Evolutionary conservation across 192 early-diverging fungal species (phyloP), one percentile per base, ranked within the genome.

Genomic region (Phycomyces nitens): DNA sequence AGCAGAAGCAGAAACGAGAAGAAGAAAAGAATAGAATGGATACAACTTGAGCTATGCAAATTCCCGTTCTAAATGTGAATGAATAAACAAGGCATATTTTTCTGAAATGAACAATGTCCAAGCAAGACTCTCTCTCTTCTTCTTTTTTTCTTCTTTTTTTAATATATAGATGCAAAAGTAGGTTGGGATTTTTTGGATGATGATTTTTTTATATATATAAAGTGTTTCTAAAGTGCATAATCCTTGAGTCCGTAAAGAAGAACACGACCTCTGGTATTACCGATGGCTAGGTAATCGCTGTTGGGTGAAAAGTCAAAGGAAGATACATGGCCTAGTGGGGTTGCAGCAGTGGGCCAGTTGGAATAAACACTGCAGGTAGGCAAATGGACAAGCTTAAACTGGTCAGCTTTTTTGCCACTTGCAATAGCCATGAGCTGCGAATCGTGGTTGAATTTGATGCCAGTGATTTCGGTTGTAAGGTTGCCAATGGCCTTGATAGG

Each of bases 331-430:
- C 89, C 85, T 26, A 99, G 78, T 15, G 92, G 91, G 16, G 94
- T 95, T 11, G 72, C 71, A 5, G 62, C 58, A 0, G 91, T 92
- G n/a, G 97, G 97, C 97, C 97, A 99, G 81, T 99, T 99, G 58
- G 81, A 64, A 76, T 93, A 95, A 42, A 96, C 92, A 15, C 84
- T 82, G 27, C 82, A 72, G 0, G 91, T 87, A 6, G 92, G 91
- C 53, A 92, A 65, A 78, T 99, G 93, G 6, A 94, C 80, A 14
- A 99, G 62, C 59, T 86, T 80, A 59, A 99, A 75, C 55, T 91
- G 84, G 67, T 94, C 90, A 66, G 88, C 84, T 58, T 89, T 90
- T 38, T 70, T 71, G 54, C 82, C 60, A 60, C 88, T 90, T 6
- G 89, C 82, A 15, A 99, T 86, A 10, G 80, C 86, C 62, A 99